phyloP scores from a whole-genome alignment of 2,329 filamentous ascomycete genomes.

The Phialophora chinensis region DNA sequence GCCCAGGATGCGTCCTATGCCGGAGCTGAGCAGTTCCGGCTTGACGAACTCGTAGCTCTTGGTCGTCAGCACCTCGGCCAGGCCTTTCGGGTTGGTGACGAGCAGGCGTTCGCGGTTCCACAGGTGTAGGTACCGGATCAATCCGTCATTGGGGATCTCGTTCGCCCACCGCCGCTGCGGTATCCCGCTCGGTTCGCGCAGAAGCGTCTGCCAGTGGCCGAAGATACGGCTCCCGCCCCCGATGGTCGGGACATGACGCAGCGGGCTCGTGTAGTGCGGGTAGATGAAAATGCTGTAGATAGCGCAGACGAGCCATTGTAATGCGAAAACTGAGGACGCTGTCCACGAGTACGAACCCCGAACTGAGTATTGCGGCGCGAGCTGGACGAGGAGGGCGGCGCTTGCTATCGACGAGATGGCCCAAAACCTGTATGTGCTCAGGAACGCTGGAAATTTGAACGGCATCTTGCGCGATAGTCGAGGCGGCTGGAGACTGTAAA shows the following conservation, averaged over 20 bases:
- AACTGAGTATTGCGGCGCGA: slow-evolving; percentile 42
- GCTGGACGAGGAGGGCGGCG: slow-evolving; percentile 34
- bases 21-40: slow-evolving; percentile 56
- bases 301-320: slow-evolving; percentile 39
- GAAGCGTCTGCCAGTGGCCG: slow-evolving; percentile 51
- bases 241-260: slow-evolving; percentile 63
- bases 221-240: slow-evolving; percentile 53
- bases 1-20: slow-evolving; percentile 48
- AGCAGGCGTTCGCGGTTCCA: slow-evolving; percentile 70
- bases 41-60: slow-evolving; percentile 75
- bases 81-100: slow-evolving; percentile 65
- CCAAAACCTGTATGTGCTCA: slow-evolving; percentile 36
- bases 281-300: slow-evolving; percentile 58
- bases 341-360: slow-evolving; percentile 42
- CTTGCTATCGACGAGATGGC: slow-evolving; percentile 27
- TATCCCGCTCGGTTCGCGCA: slow-evolving; percentile 49
- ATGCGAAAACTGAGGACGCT: slow-evolving; percentile 36
- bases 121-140: slow-evolving; percentile 69
- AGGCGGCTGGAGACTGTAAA: not conserved
- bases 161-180: slow-evolving; percentile 59
- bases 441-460: slow-evolving; percentile 45
- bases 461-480: slow-evolving; percentile 54
- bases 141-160: slow-evolving; percentile 68
- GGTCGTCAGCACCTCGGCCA: slow-evolving; percentile 72
- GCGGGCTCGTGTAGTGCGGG: slow-evolving; percentile 63